A percentile compares a stretch with the other conserved stretches of the same genome.
Conservation (phyloP, 768 basidiomycete genomes). For the Hygrocybe coccinea region DNA sequence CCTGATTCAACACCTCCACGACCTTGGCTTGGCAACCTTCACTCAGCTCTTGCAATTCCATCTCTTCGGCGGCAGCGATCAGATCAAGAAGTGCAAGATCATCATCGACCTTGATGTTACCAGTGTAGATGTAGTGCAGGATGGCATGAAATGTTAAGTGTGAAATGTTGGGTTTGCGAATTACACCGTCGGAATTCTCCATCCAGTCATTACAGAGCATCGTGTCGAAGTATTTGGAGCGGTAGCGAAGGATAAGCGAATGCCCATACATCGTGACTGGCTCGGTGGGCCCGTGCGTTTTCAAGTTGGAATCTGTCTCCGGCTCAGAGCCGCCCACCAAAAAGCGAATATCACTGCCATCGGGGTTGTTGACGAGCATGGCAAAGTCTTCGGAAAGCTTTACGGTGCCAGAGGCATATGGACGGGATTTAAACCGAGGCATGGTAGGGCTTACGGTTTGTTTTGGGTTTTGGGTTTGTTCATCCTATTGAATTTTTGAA, state of each 20-base stretch:
- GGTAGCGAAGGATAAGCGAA: background rate
- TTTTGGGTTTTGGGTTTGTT: too few species aligned
- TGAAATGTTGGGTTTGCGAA: conserved; percentile 3
- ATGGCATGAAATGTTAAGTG: conserved; percentile 2
- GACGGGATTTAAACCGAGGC: background rate
- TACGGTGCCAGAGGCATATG: background rate
- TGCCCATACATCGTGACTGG: conserved; percentile 3
- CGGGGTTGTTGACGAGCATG: background rate
- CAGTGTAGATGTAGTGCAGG: conserved; percentile 4
- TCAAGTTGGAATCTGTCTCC: background rate
- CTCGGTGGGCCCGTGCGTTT: background rate
- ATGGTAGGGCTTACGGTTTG: too few species aligned
- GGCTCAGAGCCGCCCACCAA: conserved; percentile 1
- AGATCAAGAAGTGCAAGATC: background rate
- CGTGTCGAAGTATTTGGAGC: conserved; percentile 1
- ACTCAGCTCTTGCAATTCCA: background rate
- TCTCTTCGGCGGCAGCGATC: conserved; percentile 4
- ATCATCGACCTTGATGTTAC: conserved; percentile 1
- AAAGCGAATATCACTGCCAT: conserved; percentile 1
- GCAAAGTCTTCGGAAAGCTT: background rate
- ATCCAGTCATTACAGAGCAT: conserved; percentile 4
- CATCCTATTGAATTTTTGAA: too few species aligned
- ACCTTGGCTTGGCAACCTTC: conserved; percentile 3
- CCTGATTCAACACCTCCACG: conserved; percentile 1
- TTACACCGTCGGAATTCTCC: background rate